A percentile compares a stretch with the other conserved stretches of the same genome.
These are phyloP conservation scores for Protomyces inundatus DNA, from an alignment of 1,139 yeast genomes.

Conservation along the genomic window DNA sequence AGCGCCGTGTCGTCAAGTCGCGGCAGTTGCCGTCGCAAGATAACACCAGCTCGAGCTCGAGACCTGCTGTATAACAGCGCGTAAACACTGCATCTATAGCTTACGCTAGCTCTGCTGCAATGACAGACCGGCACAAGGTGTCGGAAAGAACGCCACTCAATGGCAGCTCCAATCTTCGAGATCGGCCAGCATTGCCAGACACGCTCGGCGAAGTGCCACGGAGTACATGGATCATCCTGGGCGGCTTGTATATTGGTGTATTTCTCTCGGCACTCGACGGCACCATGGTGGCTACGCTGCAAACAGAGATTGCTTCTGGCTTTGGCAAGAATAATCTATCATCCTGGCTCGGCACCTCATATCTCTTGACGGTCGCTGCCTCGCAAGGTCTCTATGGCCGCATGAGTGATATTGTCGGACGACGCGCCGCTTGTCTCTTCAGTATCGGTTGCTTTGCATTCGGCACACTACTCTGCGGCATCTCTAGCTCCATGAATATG, in stretches of 20 bases:
- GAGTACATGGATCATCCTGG: conserved; percentile 13
- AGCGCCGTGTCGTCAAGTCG: not conserved
- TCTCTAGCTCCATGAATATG: conserved; percentile 44
- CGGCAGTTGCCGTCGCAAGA: too few species aligned
- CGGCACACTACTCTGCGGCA: conserved; percentile 44
- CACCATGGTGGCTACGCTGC: conserved; percentile 28
- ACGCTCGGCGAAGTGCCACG: conserved; percentile 6
- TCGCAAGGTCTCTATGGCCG: conserved; percentile 46
- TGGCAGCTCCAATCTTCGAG: not conserved
- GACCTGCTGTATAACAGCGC: too few species aligned
- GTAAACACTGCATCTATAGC: too few species aligned
- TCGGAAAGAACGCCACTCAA: not conserved
- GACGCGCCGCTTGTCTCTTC: conserved; percentile 44
- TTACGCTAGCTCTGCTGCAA: too few species aligned
- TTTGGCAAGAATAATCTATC: conserved; percentile 27
- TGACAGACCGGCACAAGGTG: too few species aligned
- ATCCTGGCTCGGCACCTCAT: conserved; percentile 32
- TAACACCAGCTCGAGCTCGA: too few species aligned
- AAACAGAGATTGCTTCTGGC: conserved; percentile 30
- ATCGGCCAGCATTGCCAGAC: conserved; percentile 3
- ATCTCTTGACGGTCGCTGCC: conserved; percentile 31
- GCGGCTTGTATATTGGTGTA: conserved; percentile 20
- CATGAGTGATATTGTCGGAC: conserved; percentile 51
- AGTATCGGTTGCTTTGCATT: conserved; percentile 48
- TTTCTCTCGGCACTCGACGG: conserved; percentile 34